Percentiles rank a stretch among this genome's conserved stretches.
Evolutionary conservation across 495 filamentous ascomycete species (phyloP).

Genomic region (Lophium mytilinum): DNA sequence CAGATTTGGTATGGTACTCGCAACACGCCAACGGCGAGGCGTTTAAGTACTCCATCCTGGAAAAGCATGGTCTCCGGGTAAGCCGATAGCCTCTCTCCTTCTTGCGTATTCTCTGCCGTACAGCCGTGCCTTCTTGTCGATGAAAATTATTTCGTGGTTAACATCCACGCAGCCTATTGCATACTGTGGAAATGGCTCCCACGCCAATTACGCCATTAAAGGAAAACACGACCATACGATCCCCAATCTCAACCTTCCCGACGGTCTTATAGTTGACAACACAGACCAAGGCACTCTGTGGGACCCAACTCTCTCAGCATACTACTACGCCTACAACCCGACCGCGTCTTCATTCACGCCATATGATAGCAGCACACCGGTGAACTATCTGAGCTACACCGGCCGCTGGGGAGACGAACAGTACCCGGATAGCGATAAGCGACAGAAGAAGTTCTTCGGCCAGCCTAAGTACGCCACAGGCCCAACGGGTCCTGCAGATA

Average conservation of each 20-base stretch:
- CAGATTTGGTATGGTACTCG: conserved; percentile 53
- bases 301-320: conserved; percentile 23
- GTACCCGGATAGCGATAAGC: conserved; percentile 22
- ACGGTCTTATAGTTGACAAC: conserved; percentile 54
- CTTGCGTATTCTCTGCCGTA: not conserved
- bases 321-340: conserved; percentile 14
- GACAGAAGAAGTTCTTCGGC: conserved; percentile 4
- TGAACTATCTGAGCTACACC: conserved; percentile 22
- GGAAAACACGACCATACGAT: conserved; percentile 51
- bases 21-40: conserved; percentile 57
- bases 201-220: conserved; percentile 26
- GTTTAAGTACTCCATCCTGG: conserved; percentile 49
- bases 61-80: conserved; percentile 33
- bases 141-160: not conserved
- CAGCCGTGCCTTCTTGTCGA: too few species aligned
- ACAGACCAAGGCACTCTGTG: conserved; percentile 43
- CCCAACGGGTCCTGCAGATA: conserved; percentile 10
- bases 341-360: not conserved
- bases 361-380: conserved; percentile 19
- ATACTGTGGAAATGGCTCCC: conserved; percentile 23
- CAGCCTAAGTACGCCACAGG: conserved; percentile 1
- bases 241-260: conserved; percentile 54
- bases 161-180: not conserved
- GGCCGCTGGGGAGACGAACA: conserved; percentile 27
- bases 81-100: not conserved